Conservation (phyloP, 2,329 filamentous ascomycete genomes). For the Zasmidium citrigriseum region DNA sequence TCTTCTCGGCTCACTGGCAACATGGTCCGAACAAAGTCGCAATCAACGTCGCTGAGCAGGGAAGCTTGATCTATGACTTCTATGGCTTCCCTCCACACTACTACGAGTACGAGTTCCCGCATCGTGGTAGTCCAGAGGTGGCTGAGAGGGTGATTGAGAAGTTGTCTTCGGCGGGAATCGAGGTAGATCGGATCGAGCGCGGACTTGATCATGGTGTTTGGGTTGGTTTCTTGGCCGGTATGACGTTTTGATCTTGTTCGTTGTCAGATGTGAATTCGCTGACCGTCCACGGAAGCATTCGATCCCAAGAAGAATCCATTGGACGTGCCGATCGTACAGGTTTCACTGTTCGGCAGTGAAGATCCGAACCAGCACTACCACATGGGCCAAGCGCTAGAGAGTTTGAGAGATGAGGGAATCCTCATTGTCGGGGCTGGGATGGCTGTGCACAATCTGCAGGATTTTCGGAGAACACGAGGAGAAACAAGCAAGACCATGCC, state of each 20-base stretch:
- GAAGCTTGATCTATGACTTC: slow-evolving; percentile 69
- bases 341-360: slow-evolving; percentile 64
- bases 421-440: slow-evolving; percentile 60
- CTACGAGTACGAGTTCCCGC: slow-evolving; percentile 65
- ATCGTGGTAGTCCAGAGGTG: slow-evolving; percentile 58
- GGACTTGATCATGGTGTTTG: slow-evolving; percentile 73
- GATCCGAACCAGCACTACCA: slow-evolving; percentile 64
- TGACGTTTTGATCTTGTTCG: slow-evolving; percentile 57
- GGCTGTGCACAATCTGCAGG: slow-evolving; percentile 63
- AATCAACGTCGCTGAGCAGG: slow-evolving; percentile 63
- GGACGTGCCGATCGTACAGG: slow-evolving; percentile 63
- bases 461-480: slow-evolving; percentile 18
- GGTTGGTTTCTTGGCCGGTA: slow-evolving; percentile 58
- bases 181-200: slow-evolving; percentile 57
- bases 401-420: slow-evolving; percentile 53
- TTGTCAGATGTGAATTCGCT: slow-evolving; percentile 6
- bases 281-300: slow-evolving; percentile 27
- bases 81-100: slow-evolving; percentile 68
- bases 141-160: slow-evolving; percentile 58
- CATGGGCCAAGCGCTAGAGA: slow-evolving; percentile 57
- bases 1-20: slow-evolving; percentile 76
- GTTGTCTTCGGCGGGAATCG: slow-evolving; percentile 58
- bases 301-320: slow-evolving; percentile 29
- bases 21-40: slow-evolving; percentile 55
- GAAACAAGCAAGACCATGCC: slow-evolving; percentile 2